A percentile compares a stretch with the other conserved stretches of the same genome.
Conservation (phyloP, 805 yeast species). For the Tetrapisispora iriomotensis region DNA sequence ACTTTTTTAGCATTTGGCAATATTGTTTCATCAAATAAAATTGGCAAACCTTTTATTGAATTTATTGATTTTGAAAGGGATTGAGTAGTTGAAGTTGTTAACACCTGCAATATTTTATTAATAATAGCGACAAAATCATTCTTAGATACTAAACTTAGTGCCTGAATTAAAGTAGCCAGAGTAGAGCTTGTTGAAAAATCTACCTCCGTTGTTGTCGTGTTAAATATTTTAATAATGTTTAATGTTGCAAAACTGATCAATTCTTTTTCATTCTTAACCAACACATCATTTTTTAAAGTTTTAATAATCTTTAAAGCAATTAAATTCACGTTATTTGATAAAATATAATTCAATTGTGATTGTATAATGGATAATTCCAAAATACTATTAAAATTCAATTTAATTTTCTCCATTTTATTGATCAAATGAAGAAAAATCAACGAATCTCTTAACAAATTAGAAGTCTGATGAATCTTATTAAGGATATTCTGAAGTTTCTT, state of each 20-base stretch:
- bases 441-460: slow-evolving; percentile 23
- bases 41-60: slow-evolving; percentile 20
- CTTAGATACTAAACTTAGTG: slow-evolving; percentile 17
- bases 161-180: slow-evolving; percentile 8
- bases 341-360: slow-evolving; percentile 18
- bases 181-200: neutral
- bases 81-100: slow-evolving; percentile 13
- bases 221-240: slow-evolving; percentile 10
- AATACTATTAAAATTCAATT: neutral
- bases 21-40: slow-evolving; percentile 15
- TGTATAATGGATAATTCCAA: slow-evolving; percentile 17
- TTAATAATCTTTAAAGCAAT: slow-evolving; percentile 21
- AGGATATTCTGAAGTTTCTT: slow-evolving; percentile 23
- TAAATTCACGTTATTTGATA: slow-evolving; percentile 21
- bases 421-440: slow-evolving; percentile 21
- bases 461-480: slow-evolving; percentile 27
- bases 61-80: slow-evolving; percentile 21
- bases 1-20: slow-evolving; percentile 10
- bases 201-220: slow-evolving; percentile 1
- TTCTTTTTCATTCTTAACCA: slow-evolving; percentile 15
- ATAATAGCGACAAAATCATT: slow-evolving; percentile 16
- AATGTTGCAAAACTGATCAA: slow-evolving; percentile 12
- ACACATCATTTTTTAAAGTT: slow-evolving; percentile 12
- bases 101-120: slow-evolving; percentile 17
- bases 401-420: slow-evolving; percentile 13